A percentile compares a stretch with the other conserved stretches of the same genome.
phyloP scores from a whole-genome alignment of 148 eudicot genomes.

The Gaultheria prostrata region DNA sequence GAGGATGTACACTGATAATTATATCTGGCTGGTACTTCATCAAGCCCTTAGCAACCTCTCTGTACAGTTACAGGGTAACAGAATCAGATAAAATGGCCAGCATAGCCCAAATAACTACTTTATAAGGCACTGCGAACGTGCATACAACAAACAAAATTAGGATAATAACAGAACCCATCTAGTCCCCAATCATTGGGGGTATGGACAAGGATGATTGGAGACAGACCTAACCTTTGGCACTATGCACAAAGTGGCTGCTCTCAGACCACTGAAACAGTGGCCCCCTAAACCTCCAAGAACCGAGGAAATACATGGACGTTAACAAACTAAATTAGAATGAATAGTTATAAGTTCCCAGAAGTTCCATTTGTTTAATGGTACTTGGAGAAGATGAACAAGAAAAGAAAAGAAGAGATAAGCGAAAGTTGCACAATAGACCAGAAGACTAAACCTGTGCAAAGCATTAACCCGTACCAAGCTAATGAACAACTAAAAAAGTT shows the following conservation, averaged over 20 bases:
- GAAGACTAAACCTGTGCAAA: not conserved
- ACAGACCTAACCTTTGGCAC: no score
- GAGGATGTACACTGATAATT: conserved; percentile 96
- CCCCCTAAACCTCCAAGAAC: no score
- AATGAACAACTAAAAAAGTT: not conserved
- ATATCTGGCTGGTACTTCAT: conserved; percentile 96
- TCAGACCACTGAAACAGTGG: no score
- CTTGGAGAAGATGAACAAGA: not conserved
- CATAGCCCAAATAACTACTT: not conserved
- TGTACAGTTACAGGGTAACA: conserved; percentile 29
- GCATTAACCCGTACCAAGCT: not conserved
- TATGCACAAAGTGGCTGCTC: no score
- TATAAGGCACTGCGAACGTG: not conserved
- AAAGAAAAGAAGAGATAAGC: not conserved
- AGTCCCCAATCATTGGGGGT: no score
- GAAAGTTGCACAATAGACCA: not conserved
- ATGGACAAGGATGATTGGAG: no score
- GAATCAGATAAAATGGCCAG: not conserved
- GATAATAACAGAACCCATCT: no score
- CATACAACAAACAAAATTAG: not conserved
- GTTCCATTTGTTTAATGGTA: conserved; percentile 1
- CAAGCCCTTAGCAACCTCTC: conserved; percentile 93
- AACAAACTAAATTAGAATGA: not conserved
- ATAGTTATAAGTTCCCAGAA: not conserved
- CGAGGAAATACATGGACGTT: no score